Evolutionary conservation across 1,284 basidiomycete genomes (phyloP).

Genomic region (Ustilago trichophora): DNA sequence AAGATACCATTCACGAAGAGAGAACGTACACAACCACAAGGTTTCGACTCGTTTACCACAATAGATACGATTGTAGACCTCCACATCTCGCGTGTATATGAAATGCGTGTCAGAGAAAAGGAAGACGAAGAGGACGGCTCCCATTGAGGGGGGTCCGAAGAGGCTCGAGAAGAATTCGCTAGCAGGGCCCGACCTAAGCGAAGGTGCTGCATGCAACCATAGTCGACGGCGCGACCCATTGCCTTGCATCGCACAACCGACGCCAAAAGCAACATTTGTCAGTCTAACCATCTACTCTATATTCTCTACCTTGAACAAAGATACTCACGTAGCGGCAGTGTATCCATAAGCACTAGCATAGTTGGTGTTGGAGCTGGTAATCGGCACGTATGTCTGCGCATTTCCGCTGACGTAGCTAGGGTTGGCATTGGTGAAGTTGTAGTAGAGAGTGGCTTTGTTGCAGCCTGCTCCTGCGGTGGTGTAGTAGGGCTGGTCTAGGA

Average conservation of each 20-base stretch:
- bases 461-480: conserved; percentile 14
- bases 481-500: conserved; percentile 22
- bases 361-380: background rate
- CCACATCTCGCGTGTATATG: no score
- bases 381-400: conserved; percentile 11
- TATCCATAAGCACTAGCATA: conserved; percentile 1
- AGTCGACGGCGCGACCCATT: conserved; percentile 15
- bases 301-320: background rate
- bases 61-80: no score
- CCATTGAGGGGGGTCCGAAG: no score
- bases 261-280: background rate
- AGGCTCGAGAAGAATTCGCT: no score
- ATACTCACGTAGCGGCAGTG: conserved; percentile 29
- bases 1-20: background rate
- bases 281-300: background rate
- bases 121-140: no score
- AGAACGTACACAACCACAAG: no score
- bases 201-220: conserved; percentile 12
- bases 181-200: no score
- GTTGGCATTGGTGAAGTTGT: conserved; percentile 24
- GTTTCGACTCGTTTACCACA: no score
- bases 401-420: conserved; percentile 15
- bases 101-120: no score
- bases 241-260: background rate
- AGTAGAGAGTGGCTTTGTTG: conserved; percentile 14